Percentiles rank a stretch among this genome's conserved stretches.
Evolutionary conservation across 73 alveolate species (phyloP).

Genomic region (Blepharisma japonicum): DNA sequence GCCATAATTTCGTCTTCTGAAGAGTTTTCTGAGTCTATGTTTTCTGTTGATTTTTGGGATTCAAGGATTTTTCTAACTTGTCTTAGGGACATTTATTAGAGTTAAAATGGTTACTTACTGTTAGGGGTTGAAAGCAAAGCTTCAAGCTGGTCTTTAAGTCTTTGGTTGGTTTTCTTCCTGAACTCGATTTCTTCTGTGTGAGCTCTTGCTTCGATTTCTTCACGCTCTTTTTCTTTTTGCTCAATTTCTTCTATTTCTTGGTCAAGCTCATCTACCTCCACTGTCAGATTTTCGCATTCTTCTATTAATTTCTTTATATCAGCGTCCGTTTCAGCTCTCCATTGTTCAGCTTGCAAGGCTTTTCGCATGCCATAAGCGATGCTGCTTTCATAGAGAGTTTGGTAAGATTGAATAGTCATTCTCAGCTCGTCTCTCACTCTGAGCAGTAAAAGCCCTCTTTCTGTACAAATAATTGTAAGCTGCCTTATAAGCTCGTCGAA

Average conservation of each 20-base stretch:
- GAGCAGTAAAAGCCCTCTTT: slow-evolving; percentile 96
- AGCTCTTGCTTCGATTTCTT: slow-evolving; percentile 49
- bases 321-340: slow-evolving; percentile 80
- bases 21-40: too few relatives aligned
- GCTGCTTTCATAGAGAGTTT: slow-evolving; percentile 94
- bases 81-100: too few relatives aligned
- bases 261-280: slow-evolving; percentile 86
- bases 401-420: slow-evolving; percentile 87
- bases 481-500: slow-evolving; percentile 97
- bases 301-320: slow-evolving; percentile 72
- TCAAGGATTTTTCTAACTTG: too few relatives aligned
- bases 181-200: slow-evolving; percentile 63
- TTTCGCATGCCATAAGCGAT: slow-evolving; percentile 98
- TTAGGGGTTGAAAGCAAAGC: slow-evolving; percentile 56
- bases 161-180: slow-evolving; percentile 59
- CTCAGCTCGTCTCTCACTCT: slow-evolving; percentile 97
- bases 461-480: slow-evolving; percentile 98
- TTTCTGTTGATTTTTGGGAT: too few relatives aligned
- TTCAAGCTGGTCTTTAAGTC: slow-evolving; percentile 70
- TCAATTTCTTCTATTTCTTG: slow-evolving; percentile 77
- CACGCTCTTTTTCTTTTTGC: slow-evolving; percentile 85
- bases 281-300: slow-evolving; percentile 77
- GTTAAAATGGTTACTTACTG: neutral
- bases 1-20: too few relatives aligned
- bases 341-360: slow-evolving; percentile 93